phyloP scores from a whole-genome alignment of 768 basidiomycete genomes.

The Cyathus striatus region DNA sequence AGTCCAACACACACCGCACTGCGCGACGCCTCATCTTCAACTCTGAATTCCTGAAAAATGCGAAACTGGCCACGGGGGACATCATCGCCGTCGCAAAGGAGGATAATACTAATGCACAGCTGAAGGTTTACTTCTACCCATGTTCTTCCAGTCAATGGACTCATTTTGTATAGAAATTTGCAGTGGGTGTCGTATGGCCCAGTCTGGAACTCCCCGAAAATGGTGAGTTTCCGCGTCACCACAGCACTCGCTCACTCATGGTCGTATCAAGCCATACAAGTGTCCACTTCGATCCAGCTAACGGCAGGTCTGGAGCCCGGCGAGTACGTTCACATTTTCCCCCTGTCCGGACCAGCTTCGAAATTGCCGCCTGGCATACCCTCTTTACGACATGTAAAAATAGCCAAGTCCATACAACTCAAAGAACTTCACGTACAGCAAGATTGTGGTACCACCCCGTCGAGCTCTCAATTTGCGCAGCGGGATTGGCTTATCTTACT shows the following conservation, averaged over 20 bases:
- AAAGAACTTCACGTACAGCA: constrained; percentile 53
- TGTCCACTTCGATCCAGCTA: constrained; percentile 53
- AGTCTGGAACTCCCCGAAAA: constrained; percentile 54
- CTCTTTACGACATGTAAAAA: constrained; percentile 40
- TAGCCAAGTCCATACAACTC: constrained; percentile 49
- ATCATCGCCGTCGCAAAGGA: constrained; percentile 48
- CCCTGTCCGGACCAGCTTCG: constrained; percentile 34
- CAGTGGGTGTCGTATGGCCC: constrained; percentile 76
- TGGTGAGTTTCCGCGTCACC: constrained; percentile 44
- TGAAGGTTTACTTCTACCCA: constrained; percentile 3
- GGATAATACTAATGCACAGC: constrained; percentile 18
- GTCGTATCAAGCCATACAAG: constrained; percentile 40
- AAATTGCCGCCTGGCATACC: constrained; percentile 42
- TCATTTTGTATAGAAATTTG: constrained; percentile 41
- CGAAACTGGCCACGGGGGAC: constrained; percentile 67
- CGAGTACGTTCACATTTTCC: constrained; percentile 40
- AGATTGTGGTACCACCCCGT: constrained; percentile 62
- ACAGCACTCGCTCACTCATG: constrained; percentile 3
- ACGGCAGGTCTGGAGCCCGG: constrained; percentile 56
- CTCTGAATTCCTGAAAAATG: constrained; percentile 52
- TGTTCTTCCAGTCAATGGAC: constrained; percentile 6
- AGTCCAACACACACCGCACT: constrained; percentile 43
- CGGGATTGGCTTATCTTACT: constrained; percentile 67
- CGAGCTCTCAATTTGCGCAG: constrained; percentile 61
- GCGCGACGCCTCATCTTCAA: constrained; percentile 61